phyloP scores from a whole-genome alignment of 352 stramenopile genomes.

The Pythium volutum region DNA sequence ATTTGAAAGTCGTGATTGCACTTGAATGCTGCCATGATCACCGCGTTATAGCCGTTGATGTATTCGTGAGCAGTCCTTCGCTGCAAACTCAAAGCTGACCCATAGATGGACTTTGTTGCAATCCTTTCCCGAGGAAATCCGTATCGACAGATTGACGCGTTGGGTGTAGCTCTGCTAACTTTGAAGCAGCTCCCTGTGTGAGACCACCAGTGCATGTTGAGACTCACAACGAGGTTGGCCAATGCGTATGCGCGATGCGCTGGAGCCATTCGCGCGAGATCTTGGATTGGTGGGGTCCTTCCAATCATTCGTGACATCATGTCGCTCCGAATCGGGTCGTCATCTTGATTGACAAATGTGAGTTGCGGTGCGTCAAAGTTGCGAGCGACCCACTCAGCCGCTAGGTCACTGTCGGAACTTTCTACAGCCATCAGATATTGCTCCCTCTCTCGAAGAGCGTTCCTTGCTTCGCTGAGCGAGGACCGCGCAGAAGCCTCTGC shows the following conservation, averaged over 20 bases:
- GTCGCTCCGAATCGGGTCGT: constrained; percentile 4
- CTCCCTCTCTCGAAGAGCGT: not conserved
- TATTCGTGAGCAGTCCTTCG: constrained; percentile 10
- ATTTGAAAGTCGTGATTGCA: constrained; percentile 21
- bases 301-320: constrained; percentile 10
- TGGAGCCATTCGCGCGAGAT: not conserved
- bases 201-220: constrained; percentile 17
- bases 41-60: constrained; percentile 13
- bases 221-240: not conserved
- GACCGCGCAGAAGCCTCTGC: not conserved
- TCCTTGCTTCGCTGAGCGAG: not conserved
- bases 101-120: not conserved
- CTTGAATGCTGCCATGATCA: constrained; percentile 13
- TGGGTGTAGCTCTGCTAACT: constrained; percentile 1
- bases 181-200: constrained; percentile 26
- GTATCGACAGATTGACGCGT: constrained; percentile 1
- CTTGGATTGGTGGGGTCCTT: not conserved
- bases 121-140: constrained; percentile 12
- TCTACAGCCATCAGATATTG: not conserved
- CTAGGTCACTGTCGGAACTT: too few relatives aligned
- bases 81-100: not conserved
- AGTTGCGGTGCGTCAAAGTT: not conserved
- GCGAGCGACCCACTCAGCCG: not conserved
- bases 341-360: not conserved
- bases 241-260: constrained; percentile 5